phyloP scores from a whole-genome alignment of 176 grass and related monocot genomes.

The Cymbopogon citratus region DNA sequence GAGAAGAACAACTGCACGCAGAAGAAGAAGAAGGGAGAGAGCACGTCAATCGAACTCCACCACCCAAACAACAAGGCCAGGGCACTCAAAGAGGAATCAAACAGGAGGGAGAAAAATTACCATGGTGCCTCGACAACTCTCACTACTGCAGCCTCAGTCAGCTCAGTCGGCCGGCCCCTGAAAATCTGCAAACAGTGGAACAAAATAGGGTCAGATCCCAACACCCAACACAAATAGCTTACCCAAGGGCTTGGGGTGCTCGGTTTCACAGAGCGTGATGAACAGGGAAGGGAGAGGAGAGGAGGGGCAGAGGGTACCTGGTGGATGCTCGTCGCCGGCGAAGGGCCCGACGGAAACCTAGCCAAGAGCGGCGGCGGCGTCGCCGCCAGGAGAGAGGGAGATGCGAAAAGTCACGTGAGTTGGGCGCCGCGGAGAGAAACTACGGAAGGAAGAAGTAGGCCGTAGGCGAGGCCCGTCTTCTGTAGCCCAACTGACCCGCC shows the following conservation, averaged over 20 bases:
- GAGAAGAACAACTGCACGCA: constrained; percentile 78
- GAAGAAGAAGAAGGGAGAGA: neutral
- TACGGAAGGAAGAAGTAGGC: neutral
- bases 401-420: neutral
- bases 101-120: neutral
- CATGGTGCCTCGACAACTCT: constrained; percentile 11
- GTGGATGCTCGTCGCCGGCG: neutral
- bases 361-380: neutral
- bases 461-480: neutral
- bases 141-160: neutral
- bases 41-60: neutral
- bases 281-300: neutral
- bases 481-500: neutral
- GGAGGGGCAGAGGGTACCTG: neutral
- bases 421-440: too few species aligned
- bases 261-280: neutral
- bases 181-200: neutral
- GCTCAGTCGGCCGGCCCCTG: neutral
- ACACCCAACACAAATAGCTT: neutral
- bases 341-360: neutral
- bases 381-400: neutral
- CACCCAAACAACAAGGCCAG: neutral
- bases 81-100: neutral
- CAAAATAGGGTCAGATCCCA: neutral
- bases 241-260: neutral